A percentile compares a stretch with the other conserved stretches of the same genome.
Evolutionary conservation across 2,329 filamentous ascomycete species (phyloP).

Genomic region (Arthrocladium fulminans): DNA sequence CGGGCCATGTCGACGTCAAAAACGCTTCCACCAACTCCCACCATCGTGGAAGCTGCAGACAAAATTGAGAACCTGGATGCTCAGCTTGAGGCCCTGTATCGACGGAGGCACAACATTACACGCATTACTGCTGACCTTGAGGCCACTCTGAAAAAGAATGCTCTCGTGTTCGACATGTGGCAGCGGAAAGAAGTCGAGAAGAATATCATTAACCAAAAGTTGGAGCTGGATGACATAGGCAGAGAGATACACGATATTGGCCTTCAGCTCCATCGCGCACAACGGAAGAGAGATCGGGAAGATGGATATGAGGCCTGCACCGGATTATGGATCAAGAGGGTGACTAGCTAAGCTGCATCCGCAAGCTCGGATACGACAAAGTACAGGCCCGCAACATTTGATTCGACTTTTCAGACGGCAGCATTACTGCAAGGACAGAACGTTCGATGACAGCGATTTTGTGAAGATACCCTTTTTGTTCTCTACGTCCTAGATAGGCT

Average conservation of each 20-base stretch:
- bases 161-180: conserved; percentile 59
- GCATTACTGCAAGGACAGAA: neutral
- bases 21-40: conserved; percentile 52
- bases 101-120: conserved; percentile 62
- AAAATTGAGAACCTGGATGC: conserved; percentile 60
- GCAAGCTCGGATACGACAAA: too few relatives aligned
- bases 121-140: conserved; percentile 68
- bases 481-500: neutral
- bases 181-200: conserved; percentile 46
- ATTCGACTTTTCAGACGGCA: too few relatives aligned
- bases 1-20: conserved; percentile 34
- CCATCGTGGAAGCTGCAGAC: conserved; percentile 52
- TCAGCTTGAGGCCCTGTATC: conserved; percentile 54
- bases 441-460: neutral
- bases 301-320: conserved; percentile 46
- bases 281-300: conserved; percentile 64
- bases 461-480: conserved; percentile 7
- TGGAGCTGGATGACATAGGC: conserved; percentile 63
- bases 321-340: conserved; percentile 67
- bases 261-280: conserved; percentile 62
- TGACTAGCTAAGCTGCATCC: conserved; percentile 53
- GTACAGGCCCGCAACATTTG: too few relatives aligned
- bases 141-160: conserved; percentile 63
- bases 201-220: conserved; percentile 58
- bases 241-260: conserved; percentile 72